These are phyloP conservation scores for Candida endomychidarum DNA, from an alignment of 805 yeast species.

Conservation along the genomic window DNA sequence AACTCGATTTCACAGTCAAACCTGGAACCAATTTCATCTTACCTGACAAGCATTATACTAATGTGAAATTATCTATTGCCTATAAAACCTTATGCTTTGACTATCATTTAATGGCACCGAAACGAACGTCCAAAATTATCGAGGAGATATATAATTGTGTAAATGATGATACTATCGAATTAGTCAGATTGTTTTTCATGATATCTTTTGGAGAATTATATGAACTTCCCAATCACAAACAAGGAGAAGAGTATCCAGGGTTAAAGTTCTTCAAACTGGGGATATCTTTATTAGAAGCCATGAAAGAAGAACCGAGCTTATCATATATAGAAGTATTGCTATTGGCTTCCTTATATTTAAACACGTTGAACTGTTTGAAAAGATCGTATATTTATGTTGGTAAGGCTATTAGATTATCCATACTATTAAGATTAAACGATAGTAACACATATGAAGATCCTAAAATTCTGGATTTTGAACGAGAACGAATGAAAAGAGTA, in stretches of 20 bases:
- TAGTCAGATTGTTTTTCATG: neutral
- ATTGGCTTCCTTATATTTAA: constrained; percentile 2
- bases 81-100: constrained; percentile 1
- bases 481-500: constrained; percentile 1
- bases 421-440: neutral
- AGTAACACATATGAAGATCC: neutral
- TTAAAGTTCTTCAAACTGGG: neutral
- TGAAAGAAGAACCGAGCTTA: neutral
- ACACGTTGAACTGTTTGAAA: neutral
- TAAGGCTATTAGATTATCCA: neutral
- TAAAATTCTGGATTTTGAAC: neutral
- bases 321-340: constrained; percentile 1
- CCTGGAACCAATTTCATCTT: neutral
- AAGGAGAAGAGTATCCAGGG: neutral
- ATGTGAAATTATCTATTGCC: neutral
- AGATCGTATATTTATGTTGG: constrained; percentile 1
- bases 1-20: neutral
- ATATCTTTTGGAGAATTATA: constrained; percentile 1
- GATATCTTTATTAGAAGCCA: neutral
- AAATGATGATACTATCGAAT: neutral
- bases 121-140: neutral
- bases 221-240: neutral
- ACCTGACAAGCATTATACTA: neutral
- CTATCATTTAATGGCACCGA: neutral
- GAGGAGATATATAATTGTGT: neutral